Percentiles rank a stretch among this genome's conserved stretches.
Conservation (phyloP, 176 grass and related monocot genomes). For the Alopecurus myosuroides region DNA sequence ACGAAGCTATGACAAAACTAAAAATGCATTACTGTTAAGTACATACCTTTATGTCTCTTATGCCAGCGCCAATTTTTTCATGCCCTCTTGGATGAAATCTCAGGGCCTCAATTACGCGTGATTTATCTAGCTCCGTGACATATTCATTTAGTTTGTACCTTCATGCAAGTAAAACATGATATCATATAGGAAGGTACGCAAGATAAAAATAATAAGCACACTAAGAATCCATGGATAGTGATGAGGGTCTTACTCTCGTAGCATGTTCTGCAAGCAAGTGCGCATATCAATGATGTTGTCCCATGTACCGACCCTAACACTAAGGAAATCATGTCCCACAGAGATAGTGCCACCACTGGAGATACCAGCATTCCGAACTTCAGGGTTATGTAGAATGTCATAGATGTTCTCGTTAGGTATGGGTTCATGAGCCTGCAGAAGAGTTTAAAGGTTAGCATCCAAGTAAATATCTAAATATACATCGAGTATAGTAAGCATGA, state of each 20-base stretch:
- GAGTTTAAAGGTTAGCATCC: constrained; percentile 3
- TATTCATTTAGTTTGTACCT: constrained; percentile 56
- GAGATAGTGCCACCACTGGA: constrained; percentile 1
- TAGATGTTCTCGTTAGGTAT: constrained; percentile 40
- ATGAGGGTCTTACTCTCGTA: constrained; percentile 67
- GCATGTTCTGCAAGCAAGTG: constrained; percentile 56
- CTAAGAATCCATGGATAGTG: not conserved
- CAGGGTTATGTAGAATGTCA: constrained; percentile 33
- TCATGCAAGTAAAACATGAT: constrained; percentile 24
- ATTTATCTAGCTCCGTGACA: constrained; percentile 57
- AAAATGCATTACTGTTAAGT: constrained; percentile 8
- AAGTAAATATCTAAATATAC: constrained; percentile 16
- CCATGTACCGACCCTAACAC: constrained; percentile 54
- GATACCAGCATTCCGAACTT: not conserved
- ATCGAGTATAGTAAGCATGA: not conserved
- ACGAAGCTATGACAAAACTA: not conserved
- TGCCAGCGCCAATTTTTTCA: constrained; percentile 39
- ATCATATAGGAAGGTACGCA: constrained; percentile 20
- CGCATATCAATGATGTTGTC: constrained; percentile 74
- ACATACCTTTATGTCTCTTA: constrained; percentile 39
- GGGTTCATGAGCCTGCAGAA: constrained; percentile 45
- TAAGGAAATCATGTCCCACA: constrained; percentile 30
- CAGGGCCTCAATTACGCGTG: constrained; percentile 54
- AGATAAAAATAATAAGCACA: constrained; percentile 18
- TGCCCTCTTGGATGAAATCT: constrained; percentile 41